These are phyloP conservation scores for Stemphylium vesicarium DNA, from an alignment of 2,329 filamentous ascomycete species.

Conservation along the genomic window DNA sequence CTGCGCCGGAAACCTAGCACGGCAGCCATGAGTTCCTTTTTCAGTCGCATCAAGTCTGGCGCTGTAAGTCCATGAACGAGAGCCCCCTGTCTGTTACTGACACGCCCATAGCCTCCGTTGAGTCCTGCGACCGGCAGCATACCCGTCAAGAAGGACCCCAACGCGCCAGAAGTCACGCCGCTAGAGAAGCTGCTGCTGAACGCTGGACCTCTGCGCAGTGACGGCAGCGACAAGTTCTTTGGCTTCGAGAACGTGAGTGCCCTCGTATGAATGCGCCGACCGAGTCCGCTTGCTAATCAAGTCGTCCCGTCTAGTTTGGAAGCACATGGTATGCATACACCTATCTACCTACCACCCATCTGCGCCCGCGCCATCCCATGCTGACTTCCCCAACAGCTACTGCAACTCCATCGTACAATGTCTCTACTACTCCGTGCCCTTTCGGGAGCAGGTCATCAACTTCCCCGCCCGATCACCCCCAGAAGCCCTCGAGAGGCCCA, in stretches of 20 bases:
- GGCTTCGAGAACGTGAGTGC: constrained; percentile 91
- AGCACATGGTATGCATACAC: constrained; percentile 81
- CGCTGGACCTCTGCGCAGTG: constrained; percentile 78
- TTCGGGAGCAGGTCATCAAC: constrained; percentile 91
- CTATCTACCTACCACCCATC: neutral
- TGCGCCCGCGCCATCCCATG: constrained; percentile 5
- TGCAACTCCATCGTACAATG: constrained; percentile 98
- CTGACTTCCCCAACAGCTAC: constrained; percentile 67
- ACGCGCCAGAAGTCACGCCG: constrained; percentile 63
- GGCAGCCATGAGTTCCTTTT: constrained; percentile 59
- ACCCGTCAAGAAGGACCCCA: constrained; percentile 65
- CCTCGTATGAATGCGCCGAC: constrained; percentile 3
- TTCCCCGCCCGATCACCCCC: constrained; percentile 78
- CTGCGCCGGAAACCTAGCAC: constrained; percentile 15
- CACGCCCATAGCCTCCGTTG: constrained; percentile 52
- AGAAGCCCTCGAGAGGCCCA: constrained; percentile 68
- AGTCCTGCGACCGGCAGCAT: constrained; percentile 54
- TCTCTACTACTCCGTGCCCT: constrained; percentile 92
- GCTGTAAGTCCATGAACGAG: constrained; percentile 47
- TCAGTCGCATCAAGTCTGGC: constrained; percentile 60
- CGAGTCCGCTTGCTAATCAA: constrained; percentile 30
- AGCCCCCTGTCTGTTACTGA: constrained; percentile 26
- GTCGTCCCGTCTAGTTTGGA: constrained; percentile 71
- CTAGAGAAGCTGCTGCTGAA: constrained; percentile 82
- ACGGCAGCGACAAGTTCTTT: constrained; percentile 98